Percentiles rank a stretch among this genome's conserved stretches.
Conservation (phyloP, 164 flowering plant species). For the Stephania yunnanensis region DNA sequence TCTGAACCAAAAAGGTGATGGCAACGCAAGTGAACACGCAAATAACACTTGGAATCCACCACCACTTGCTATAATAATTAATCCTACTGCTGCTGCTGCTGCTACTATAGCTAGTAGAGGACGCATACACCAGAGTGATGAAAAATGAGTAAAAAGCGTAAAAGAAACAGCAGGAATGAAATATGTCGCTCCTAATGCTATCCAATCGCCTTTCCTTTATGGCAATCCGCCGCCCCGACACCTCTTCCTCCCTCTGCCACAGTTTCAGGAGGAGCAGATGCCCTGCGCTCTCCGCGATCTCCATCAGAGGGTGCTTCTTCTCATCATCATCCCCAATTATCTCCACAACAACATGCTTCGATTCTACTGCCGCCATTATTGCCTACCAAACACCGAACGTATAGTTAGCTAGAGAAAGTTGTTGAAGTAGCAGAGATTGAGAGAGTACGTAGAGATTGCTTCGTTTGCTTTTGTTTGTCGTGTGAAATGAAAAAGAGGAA, state of each 20-base stretch:
- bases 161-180: slow-evolving; percentile 67
- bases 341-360: too few relatives aligned
- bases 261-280: slow-evolving; percentile 89
- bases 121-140: slow-evolving; percentile 51
- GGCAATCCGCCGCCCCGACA: slow-evolving; percentile 40
- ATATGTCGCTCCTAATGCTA: slow-evolving; percentile 44
- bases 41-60: slow-evolving; percentile 71
- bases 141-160: slow-evolving; percentile 59
- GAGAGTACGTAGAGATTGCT: too few relatives aligned
- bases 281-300: slow-evolving; percentile 83
- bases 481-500: too few relatives aligned
- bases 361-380: too few relatives aligned
- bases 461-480: too few relatives aligned
- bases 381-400: too few relatives aligned
- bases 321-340: too few relatives aligned
- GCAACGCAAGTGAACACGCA: slow-evolving; percentile 44
- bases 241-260: slow-evolving; percentile 81
- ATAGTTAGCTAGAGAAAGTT: too few relatives aligned
- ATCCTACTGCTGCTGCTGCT: slow-evolving; percentile 2
- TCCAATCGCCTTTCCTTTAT: slow-evolving; percentile 55
- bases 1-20: slow-evolving; percentile 53
- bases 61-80: slow-evolving; percentile 31
- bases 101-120: slow-evolving; percentile 17
- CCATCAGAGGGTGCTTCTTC: slow-evolving; percentile 74
- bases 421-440: too few relatives aligned